Evolutionary conservation across 768 basidiomycete genomes (phyloP), one percentile per base, ranked within the genome.

Genomic region (Lentinus brumalis): DNA sequence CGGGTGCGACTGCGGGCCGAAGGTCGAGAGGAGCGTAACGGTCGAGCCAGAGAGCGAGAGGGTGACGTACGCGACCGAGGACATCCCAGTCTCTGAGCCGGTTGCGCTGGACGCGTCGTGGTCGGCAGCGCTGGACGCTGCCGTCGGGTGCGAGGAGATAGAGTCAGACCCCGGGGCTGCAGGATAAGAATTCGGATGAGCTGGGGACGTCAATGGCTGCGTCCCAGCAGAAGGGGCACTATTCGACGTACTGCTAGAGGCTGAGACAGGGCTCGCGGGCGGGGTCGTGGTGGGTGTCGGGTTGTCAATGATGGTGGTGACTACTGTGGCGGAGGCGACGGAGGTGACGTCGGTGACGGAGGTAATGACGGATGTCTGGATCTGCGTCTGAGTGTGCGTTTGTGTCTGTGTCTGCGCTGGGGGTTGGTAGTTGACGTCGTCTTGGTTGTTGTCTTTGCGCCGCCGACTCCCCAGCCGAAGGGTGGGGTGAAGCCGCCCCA

Each of bases 261-360:
- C 2, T 1, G 12, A 15, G 26, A 32, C 14, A 10, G 50, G 12
- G 12, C 35, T 26, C 15, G 58, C 11, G 38, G 6, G 11, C 30
- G 53, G 0, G 38, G 21, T 26, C 21, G 21, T n/a, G 45, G 46
- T 8, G 29, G 51, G 45, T 54, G 21, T 3, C 39, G 26, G 14
- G 52, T 40, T 26, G 53, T 60, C 26, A 12, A 52, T 60, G 45
- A 54, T 30, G 0, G 52, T 60, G 16, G 14, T 32, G 9, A 52
- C 53, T n/a, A 52, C 53, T 4, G 59, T 60, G 0, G 53, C 38
- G 47, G 53, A 35, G 3, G 26, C 38, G 32, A 59, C 42, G 10
- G 57, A 60, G 26, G 59, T 60, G 21, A 60, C 46, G 29, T 47
- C 45, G 5, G 40, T 53, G 7, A 47, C 29, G 4, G 59, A 53